Evolutionary conservation across 1,284 basidiomycete species (phyloP), one percentile per base, ranked within the genome.

Genomic region (Apiotrichum sp.): DNA sequence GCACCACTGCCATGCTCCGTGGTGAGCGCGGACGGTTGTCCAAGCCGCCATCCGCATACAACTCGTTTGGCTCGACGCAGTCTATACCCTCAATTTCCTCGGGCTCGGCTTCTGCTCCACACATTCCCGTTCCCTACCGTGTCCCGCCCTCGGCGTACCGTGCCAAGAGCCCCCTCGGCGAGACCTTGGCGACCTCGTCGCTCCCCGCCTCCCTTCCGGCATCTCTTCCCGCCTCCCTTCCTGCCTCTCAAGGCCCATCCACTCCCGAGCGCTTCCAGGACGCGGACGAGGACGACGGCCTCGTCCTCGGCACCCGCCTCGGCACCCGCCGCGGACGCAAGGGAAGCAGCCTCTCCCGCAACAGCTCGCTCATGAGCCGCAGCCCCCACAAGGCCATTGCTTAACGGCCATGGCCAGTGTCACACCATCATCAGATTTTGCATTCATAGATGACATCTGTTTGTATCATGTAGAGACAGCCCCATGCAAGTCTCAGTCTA

Each of bases 111-210:
- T 16, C 42, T 8, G 16, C 42, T 7, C 9, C 31, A 5, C 31
- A n/a, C 6, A 54, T 38, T 38, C 36, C 36, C 13, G 36, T 29
- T 6, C 16, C 32, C 1, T 34, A 33, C 16, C 47, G 52, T 34
- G 46, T 16, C 22, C 52, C 52, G 10, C 52, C 53, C 6, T 40
- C 44, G 6, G 46, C 57, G 32, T 60, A 45, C 53, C 61, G 48
- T 43, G 55, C 58, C 39, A 57, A 41, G 41, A 52, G 36, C 16
- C 58, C 49, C 9, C 46, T 52, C n/a, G 48, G 14, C 48, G 36
- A 34, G n/a, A 22, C 22, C 22, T 47, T 16, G 16, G 47, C 39
- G 34, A 44, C 31, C 52, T 43, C 38, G 6, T 40, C 36, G 8
- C 36, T 38, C 36, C 36, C 36, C 7, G 36, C 36, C 7, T 38